These are phyloP conservation scores for Cordyceps cateniannulata DNA, from an alignment of 2,329 filamentous ascomycete genomes.

Conservation along the genomic window DNA sequence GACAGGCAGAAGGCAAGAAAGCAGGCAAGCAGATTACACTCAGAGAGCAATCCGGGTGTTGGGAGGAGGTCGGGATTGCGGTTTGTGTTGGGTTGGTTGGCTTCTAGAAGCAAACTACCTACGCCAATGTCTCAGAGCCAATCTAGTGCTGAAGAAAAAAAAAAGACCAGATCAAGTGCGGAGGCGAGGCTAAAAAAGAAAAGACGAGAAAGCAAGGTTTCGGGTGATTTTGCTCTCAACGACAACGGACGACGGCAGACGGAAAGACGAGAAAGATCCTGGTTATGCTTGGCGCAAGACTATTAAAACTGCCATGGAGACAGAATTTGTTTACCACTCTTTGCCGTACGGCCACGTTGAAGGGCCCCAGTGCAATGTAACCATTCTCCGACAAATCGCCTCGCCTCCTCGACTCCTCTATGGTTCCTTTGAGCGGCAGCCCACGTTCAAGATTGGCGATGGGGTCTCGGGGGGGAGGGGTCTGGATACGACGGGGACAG, in stretches of 20 bases:
- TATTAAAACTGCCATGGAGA: not conserved
- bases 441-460: constrained; percentile 1
- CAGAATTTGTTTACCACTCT: not conserved
- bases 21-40: too few relatives aligned
- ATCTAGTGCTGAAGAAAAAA: not conserved
- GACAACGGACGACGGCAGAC: not conserved
- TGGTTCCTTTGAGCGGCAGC: not conserved
- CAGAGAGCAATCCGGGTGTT: too few relatives aligned
- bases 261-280: not conserved
- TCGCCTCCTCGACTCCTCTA: not conserved
- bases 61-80: not conserved
- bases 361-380: not conserved
- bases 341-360: not conserved
- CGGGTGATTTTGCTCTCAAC: not conserved
- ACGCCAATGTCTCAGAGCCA: constrained; percentile 3
- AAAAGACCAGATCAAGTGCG: not conserved
- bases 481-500: not conserved
- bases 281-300: not conserved
- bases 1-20: not conserved
- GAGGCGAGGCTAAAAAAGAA: not conserved
- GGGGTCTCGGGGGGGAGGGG: not conserved
- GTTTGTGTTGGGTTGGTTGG: not conserved
- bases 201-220: not conserved
- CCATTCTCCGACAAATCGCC: not conserved
- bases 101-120: not conserved